Conservation (phyloP, 176 grass and related monocot genomes). For the Rhynchospora tenuis region DNA sequence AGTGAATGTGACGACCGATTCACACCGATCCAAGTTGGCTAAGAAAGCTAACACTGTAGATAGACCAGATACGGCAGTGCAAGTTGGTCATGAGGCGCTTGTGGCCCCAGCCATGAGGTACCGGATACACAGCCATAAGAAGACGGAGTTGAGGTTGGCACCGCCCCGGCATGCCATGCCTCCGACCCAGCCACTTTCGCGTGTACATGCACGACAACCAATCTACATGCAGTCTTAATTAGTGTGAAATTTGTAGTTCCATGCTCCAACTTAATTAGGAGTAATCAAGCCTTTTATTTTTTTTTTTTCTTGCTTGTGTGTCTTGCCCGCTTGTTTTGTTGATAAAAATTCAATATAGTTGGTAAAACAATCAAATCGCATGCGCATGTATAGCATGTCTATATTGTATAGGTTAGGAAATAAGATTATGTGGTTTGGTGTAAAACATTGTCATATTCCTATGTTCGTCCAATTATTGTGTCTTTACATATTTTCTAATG, state of each 20-base stretch:
- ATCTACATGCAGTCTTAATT: background rate
- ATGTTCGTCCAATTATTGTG: background rate
- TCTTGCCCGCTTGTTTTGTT: background rate
- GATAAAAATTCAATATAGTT: background rate
- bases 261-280: background rate
- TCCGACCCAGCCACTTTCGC: background rate
- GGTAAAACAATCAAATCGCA: background rate
- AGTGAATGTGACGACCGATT: slow-evolving; percentile 40
- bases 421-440: background rate
- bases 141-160: background rate
- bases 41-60: background rate
- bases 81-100: background rate
- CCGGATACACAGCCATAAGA: slow-evolving; percentile 24
- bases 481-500: background rate
- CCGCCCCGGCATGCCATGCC: background rate
- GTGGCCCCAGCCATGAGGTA: slow-evolving; percentile 22
- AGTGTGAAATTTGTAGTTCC: background rate
- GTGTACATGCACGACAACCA: slow-evolving; percentile 4
- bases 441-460: background rate
- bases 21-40: background rate
- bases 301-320: background rate
- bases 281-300: background rate
- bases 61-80: background rate
- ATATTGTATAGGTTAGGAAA: background rate
- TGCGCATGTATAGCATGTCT: background rate